Base-by-base conservation (phyloP, 2,329 filamentous ascomycete genomes). In the Diplodia mutila region DNA sequence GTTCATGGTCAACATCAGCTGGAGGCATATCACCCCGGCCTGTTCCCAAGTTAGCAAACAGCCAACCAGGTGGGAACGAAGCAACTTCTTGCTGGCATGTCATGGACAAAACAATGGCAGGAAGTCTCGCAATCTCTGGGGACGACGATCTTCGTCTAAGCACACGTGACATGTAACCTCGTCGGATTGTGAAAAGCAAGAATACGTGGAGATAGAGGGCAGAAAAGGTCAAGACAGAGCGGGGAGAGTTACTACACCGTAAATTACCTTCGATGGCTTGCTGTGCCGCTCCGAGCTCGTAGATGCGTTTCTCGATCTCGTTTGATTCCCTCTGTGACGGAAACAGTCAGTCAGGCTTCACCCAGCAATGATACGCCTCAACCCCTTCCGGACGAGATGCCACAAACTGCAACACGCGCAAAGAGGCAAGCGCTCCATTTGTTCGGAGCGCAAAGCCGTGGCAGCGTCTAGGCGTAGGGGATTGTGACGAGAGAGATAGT, bases 1-100 rank as follows among this genome's bases (percentile, higher is more conserved):
- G 77, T 34, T 80, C 79, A 55, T 80, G 77, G 70, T 84, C 82
- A 25, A 83, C 76, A n/a, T 75, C 73, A 14, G 76, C 73, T 21
- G 78, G 79, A 14, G 77, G 74, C 37, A 73, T 70, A 21, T 78
- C 76, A 29, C 75, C 76, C 7, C 76, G 76, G 5, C 71, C 78
- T 80, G 61, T 7, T n/a, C n/a, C 8, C 16, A 12, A 34, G 46
- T 71, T 54, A 71, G 65, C 32, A 21, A 23, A 16, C 21, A 23
- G 23, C 4, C 12, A 27, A 42, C 7, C 12, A 12, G 25, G 23
- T 11, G 6, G 29, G 21, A 25, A 18, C 4, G 23, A 16, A 39
- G 34, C 32, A 8, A 25, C 54, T 34, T 59, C n/a, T n/a, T n/a
- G n/a, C n/a, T n/a, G n/a, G n/a, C n/a, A n/a, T n/a, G n/a, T 34